Conservation (phyloP, 495 filamentous ascomycete genomes). For the Aspergillus sparsus region DNA sequence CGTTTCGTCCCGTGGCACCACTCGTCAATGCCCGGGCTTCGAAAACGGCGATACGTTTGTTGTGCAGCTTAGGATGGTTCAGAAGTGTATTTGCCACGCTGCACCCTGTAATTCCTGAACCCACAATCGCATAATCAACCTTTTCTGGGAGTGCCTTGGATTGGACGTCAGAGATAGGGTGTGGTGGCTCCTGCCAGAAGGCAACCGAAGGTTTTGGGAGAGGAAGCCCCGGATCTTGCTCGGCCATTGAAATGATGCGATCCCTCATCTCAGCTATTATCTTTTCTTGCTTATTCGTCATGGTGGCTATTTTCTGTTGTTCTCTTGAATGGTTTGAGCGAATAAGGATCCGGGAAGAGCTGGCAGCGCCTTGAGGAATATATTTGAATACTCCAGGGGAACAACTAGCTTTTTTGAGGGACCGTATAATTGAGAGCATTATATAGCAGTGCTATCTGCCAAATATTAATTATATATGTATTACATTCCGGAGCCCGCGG, state of each 20-base stretch:
- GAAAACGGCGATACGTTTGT: background rate
- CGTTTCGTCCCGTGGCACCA: background rate
- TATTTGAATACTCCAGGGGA: too few species aligned
- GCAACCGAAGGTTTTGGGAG: background rate
- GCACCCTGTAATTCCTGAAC: background rate
- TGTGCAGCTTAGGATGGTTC: background rate
- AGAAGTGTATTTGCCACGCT: background rate
- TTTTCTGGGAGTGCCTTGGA: background rate
- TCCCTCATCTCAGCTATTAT: background rate
- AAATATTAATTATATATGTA: background rate
- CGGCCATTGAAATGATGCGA: background rate
- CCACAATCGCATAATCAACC: slow-evolving; percentile 1
- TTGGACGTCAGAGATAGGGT: background rate
- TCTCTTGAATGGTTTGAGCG: too few species aligned
- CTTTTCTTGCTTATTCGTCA: background rate
- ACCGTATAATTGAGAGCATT: too few species aligned
- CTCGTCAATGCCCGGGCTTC: background rate
- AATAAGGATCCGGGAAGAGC: background rate
- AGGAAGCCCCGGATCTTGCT: slow-evolving; percentile 4
- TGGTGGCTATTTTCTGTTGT: background rate
- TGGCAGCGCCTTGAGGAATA: too few species aligned
- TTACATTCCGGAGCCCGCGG: background rate
- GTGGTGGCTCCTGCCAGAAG: slow-evolving; percentile 6
- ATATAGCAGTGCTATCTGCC: background rate
- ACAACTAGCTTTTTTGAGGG: too few species aligned